Base-by-base conservation (phyloP, 2,329 filamentous ascomycete species). In the Aspergillus sojae region DNA sequence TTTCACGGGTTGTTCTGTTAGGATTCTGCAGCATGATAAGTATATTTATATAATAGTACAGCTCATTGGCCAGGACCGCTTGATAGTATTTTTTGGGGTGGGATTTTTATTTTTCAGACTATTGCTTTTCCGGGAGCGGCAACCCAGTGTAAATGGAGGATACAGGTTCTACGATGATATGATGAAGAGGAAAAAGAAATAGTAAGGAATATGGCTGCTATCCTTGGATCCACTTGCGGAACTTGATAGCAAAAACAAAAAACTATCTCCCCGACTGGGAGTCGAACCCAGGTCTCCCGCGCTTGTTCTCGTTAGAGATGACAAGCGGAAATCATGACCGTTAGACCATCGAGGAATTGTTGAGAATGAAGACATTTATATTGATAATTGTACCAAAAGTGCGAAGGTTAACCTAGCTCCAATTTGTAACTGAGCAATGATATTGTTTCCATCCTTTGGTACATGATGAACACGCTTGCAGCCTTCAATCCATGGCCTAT, bases 321-420 rank as follows among this genome's bases (percentile, higher is more conserved):
- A 64, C 62, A 64, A 64, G 62, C 62, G 62, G 62, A 64, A 64
- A 64, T 64, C 62, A 64, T 64, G 58, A 61, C 62, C 62, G 62
- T 64, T 64, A 64, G 62, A 64, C 62, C 57, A 65, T 62, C 57
- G 62, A 64, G 62, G 67, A 81, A 2, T 52, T 52, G 19, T 52
- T 52, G 45, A 41, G 0, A 4, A 10, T 1, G 28, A 0, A 2
- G 1, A 1, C 0, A 4, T 1, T 3, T 41, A n/a, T n/a, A 10
- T n/a, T 4, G 4, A 7, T 41, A 41, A n/a, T 41, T 4, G 7
- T n/a, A 36, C 14, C 5, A 6, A 36, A 6, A 2, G 14, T 5
- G 14, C 14, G 34, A 36, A 16, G 14, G 14, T 16, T 16, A 36
- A 36, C 2, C 14, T 16, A 16, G 3, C 19, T 43, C 21, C 7